Conservation (phyloP, 495 filamentous ascomycete genomes). For the Xylaria grammica region DNA sequence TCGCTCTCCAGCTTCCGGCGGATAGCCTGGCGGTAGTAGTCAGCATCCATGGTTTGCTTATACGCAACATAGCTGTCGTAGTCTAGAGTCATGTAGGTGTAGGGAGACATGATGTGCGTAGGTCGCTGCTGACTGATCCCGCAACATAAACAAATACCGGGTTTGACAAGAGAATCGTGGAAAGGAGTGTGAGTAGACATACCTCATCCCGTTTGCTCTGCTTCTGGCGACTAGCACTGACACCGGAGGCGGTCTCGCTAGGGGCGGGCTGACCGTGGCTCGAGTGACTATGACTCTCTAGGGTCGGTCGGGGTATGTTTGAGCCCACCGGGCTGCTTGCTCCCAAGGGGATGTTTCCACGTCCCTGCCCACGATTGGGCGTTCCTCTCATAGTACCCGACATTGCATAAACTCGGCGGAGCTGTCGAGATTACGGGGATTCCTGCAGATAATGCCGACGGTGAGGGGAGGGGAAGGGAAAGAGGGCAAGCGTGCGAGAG, state of each 20-base stretch:
- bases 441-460: constrained; percentile 9
- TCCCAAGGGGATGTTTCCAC: constrained; percentile 70
- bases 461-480: not conserved
- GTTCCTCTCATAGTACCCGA: constrained; percentile 61
- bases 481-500: not conserved
- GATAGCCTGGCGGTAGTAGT: constrained; percentile 72
- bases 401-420: constrained; percentile 26
- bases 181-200: constrained; percentile 37
- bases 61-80: constrained; percentile 18
- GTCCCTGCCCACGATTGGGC: constrained; percentile 62
- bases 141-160: not conserved
- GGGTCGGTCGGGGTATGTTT: constrained; percentile 82
- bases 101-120: not conserved
- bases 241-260: constrained; percentile 75
- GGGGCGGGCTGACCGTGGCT: constrained; percentile 44
- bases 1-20: constrained; percentile 95
- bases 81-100: constrained; percentile 10
- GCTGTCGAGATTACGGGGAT: constrained; percentile 13
- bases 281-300: constrained; percentile 62
- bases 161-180: not conserved
- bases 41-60: constrained; percentile 32
- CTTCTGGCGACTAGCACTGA: constrained; percentile 88
- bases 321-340: constrained; percentile 68
- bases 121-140: not conserved
- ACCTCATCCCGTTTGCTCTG: constrained; percentile 99